phyloP scores from a whole-genome alignment of 768 basidiomycete genomes.

The Fomitopsis serialis region DNA sequence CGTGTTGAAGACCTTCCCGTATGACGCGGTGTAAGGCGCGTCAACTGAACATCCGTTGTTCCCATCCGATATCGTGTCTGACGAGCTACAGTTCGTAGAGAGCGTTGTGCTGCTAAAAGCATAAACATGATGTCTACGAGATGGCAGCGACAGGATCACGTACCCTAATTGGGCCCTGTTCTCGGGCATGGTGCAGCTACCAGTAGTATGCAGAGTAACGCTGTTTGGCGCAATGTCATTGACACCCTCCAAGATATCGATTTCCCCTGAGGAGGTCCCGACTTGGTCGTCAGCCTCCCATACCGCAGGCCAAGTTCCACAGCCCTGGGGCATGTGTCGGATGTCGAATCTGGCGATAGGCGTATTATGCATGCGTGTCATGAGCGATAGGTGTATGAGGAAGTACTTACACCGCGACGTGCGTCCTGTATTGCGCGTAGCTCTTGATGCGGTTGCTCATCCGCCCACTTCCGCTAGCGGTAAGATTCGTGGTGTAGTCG shows the following conservation, averaged over 20 bases:
- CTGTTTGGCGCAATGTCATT: slow-evolving; percentile 48
- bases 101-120: slow-evolving; percentile 4
- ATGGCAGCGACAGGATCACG: background rate
- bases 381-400: background rate
- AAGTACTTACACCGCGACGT: slow-evolving; percentile 45
- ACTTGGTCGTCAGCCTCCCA: slow-evolving; percentile 39
- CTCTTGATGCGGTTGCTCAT: slow-evolving; percentile 53
- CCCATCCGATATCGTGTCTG: slow-evolving; percentile 33
- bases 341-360: slow-evolving; percentile 25
- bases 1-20: slow-evolving; percentile 52
- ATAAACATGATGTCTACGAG: background rate
- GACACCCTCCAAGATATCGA: slow-evolving; percentile 32
- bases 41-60: slow-evolving; percentile 58
- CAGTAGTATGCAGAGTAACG: slow-evolving; percentile 45
- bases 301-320: slow-evolving; percentile 49
- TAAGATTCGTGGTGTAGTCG: slow-evolving; percentile 44
- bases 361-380: background rate
- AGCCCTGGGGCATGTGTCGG: slow-evolving; percentile 53
- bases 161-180: slow-evolving; percentile 42
- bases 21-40: slow-evolving; percentile 34
- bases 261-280: background rate
- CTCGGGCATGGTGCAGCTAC: slow-evolving; percentile 47
- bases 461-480: slow-evolving; percentile 45
- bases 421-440: slow-evolving; percentile 45
- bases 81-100: slow-evolving; percentile 32